A percentile compares a stretch with the other conserved stretches of the same genome.
phyloP scores from a whole-genome alignment of 495 filamentous ascomycete genomes.

The Cercophora newfieldiana region DNA sequence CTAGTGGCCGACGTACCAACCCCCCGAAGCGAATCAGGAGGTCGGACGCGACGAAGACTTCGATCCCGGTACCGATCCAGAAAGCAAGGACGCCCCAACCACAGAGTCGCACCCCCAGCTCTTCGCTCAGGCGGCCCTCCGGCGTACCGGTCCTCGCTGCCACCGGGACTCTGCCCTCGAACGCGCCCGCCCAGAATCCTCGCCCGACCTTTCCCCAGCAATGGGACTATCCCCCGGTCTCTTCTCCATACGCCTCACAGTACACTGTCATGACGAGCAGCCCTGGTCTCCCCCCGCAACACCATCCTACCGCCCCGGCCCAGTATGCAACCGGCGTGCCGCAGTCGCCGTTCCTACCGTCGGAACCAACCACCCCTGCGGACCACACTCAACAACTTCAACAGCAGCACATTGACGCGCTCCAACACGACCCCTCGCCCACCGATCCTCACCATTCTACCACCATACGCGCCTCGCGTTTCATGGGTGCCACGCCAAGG shows the following conservation, averaged over 20 bases:
- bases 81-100: constrained; percentile 13
- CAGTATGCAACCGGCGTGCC: neutral
- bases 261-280: constrained; percentile 9
- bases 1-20: constrained; percentile 4
- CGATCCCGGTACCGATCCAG: constrained; percentile 11
- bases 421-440: constrained; percentile 5
- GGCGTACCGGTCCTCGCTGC: constrained; percentile 3
- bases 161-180: constrained; percentile 1
- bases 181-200: constrained; percentile 3
- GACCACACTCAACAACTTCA: constrained; percentile 3
- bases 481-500: constrained; percentile 24
- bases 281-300: constrained; percentile 13
- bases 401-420: constrained; percentile 2
- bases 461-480: constrained; percentile 8
- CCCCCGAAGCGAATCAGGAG: constrained; percentile 10
- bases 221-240: constrained; percentile 16
- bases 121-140: constrained; percentile 12
- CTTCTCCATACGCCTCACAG: constrained; percentile 4
- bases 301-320: neutral
- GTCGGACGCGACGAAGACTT: constrained; percentile 8
- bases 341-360: constrained; percentile 6
- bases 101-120: constrained; percentile 7
- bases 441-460: constrained; percentile 7
- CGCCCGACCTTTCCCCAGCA: constrained; percentile 4
- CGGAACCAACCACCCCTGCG: constrained; percentile 1